Evolutionary conservation across 306 rosid species (phyloP).

Genomic region (Lathyrus oleraceus): DNA sequence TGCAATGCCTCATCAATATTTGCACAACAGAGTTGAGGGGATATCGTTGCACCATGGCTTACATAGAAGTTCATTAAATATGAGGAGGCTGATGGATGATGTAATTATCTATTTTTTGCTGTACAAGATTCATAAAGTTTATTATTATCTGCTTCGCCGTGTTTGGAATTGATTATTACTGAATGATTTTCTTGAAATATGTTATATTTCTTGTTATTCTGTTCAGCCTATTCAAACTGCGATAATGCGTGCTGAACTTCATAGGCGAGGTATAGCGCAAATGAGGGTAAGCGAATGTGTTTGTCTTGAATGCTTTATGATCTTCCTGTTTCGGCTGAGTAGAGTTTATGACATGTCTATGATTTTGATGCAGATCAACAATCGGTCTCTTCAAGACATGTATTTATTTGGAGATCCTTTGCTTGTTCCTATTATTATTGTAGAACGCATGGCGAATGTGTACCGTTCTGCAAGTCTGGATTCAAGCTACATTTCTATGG

Average conservation of each 20-base stretch:
- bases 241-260: slow-evolving; percentile 83
- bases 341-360: slow-evolving; percentile 12
- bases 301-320: slow-evolving; percentile 22
- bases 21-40: slow-evolving; percentile 55
- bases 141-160: slow-evolving; percentile 1
- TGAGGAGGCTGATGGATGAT: slow-evolving; percentile 67
- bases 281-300: slow-evolving; percentile 67
- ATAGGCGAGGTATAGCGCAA: slow-evolving; percentile 84
- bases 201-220: slow-evolving; percentile 22
- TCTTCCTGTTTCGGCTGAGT: slow-evolving; percentile 18
- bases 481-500: slow-evolving; percentile 57
- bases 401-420: slow-evolving; percentile 80
- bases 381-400: slow-evolving; percentile 83
- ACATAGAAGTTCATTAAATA: slow-evolving; percentile 53
- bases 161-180: slow-evolving; percentile 16
- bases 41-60: slow-evolving; percentile 44
- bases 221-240: slow-evolving; percentile 85
- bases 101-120: slow-evolving; percentile 50
- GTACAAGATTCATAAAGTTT: slow-evolving; percentile 23
- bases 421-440: slow-evolving; percentile 70
- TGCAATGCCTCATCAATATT: slow-evolving; percentile 75
- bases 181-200: slow-evolving; percentile 25
- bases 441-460: slow-evolving; percentile 65
- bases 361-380: slow-evolving; percentile 75
- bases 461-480: slow-evolving; percentile 55